Evolutionary conservation across 2,329 filamentous ascomycete genomes (phyloP).

Genomic region (Epichloe hybrida): DNA sequence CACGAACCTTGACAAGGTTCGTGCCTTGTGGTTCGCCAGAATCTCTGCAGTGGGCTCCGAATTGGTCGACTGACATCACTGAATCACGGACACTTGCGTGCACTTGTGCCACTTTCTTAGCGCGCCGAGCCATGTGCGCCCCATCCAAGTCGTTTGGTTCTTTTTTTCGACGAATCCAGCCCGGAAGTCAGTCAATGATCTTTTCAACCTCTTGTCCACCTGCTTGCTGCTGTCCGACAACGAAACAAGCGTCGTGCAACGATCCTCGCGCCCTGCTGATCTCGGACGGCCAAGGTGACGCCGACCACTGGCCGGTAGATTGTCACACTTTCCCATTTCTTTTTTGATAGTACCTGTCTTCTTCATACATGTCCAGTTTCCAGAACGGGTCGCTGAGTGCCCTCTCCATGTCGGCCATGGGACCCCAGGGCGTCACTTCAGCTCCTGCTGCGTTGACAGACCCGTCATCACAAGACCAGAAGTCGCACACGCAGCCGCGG

Average conservation of each 20-base stretch:
- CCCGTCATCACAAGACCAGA: constrained; percentile 4
- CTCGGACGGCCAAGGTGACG: not conserved
- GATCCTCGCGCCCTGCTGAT: not conserved
- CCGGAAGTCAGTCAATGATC: not conserved
- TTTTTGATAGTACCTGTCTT: not conserved
- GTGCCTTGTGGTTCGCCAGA: no score
- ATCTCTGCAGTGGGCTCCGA: no score
- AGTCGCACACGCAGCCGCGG: constrained; percentile 24
- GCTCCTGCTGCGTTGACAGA: constrained; percentile 5
- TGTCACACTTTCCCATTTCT: not conserved
- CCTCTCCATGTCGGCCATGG: constrained; percentile 5
- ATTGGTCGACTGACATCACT: not conserved
- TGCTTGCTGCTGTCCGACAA: not conserved
- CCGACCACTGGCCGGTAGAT: not conserved
- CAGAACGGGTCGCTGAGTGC: constrained; percentile 16
- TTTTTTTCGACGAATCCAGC: not conserved
- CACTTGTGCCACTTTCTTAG: not conserved
- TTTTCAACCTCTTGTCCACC: not conserved
- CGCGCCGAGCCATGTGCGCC: not conserved
- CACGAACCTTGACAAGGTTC: no score
- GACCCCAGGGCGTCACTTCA: constrained; percentile 4
- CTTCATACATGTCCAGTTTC: constrained; percentile 18
- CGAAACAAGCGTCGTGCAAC: not conserved
- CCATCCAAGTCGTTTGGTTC: not conserved
- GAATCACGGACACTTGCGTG: not conserved